A percentile compares a stretch with the other conserved stretches of the same genome.
Evolutionary conservation across 345 rosid genomes (phyloP).

Genomic region (Salix arbutifolia): DNA sequence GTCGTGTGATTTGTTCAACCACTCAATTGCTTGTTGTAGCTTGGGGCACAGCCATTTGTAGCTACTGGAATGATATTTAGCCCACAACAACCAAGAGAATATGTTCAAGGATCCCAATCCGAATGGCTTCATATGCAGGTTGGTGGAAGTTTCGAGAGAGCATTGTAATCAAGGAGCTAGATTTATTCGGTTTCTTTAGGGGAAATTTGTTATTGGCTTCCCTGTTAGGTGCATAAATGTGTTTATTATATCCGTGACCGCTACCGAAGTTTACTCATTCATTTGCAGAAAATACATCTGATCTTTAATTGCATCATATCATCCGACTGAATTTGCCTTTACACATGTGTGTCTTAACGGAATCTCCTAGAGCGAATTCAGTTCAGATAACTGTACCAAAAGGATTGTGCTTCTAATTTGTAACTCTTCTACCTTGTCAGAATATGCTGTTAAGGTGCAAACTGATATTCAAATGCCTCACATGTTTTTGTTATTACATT

Average conservation of each 20-base stretch:
- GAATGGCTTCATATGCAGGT: slow-evolving; percentile 90
- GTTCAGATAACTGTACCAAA: neutral
- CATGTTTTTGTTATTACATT: neutral
- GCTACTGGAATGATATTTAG: slow-evolving; percentile 54
- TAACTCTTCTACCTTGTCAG: neutral
- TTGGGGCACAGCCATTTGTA: slow-evolving; percentile 49
- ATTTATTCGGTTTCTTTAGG: slow-evolving; percentile 3
- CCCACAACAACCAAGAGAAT: slow-evolving; percentile 55
- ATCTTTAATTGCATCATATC: slow-evolving; percentile 14
- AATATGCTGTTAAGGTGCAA: neutral
- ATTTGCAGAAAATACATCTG: slow-evolving; percentile 28
- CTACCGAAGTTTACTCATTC: slow-evolving; percentile 15
- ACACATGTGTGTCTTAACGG: neutral
- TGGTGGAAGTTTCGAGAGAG: slow-evolving; percentile 56
- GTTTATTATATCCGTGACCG: slow-evolving; percentile 3
- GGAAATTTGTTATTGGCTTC: slow-evolving; percentile 6
- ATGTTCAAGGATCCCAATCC: slow-evolving; percentile 46
- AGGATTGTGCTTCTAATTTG: neutral
- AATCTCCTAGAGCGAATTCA: slow-evolving; percentile 8
- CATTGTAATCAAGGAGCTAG: slow-evolving; percentile 29
- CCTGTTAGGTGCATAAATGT: slow-evolving; percentile 3
- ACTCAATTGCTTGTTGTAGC: slow-evolving; percentile 28
- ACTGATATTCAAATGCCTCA: neutral
- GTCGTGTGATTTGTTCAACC: neutral
- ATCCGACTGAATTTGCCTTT: slow-evolving; percentile 5